Percentiles rank a stretch among this genome's conserved stretches.
Conservation (phyloP, 78 protist species). For the Mantamonas sphyraenae region DNA sequence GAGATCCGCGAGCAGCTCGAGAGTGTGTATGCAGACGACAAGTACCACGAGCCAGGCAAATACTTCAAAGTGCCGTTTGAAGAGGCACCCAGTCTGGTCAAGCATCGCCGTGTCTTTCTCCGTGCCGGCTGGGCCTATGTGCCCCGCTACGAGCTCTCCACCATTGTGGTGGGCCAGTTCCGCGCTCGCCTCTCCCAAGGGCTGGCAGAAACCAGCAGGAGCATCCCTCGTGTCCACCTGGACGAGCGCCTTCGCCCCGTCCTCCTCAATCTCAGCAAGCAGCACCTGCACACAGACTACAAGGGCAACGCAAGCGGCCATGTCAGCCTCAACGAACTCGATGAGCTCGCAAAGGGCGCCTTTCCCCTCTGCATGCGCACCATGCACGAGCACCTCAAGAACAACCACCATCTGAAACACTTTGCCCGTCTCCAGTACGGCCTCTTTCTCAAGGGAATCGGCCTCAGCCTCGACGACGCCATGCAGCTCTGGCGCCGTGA, state of each 20-base stretch:
- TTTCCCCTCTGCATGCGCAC: slow-evolving; percentile 79
- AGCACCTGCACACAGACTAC: not conserved
- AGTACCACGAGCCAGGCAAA: too few relatives aligned
- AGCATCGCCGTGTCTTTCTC: not conserved
- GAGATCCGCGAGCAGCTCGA: too few relatives aligned
- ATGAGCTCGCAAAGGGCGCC: slow-evolving; percentile 31
- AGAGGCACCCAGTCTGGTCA: slow-evolving; percentile 7
- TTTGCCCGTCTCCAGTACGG: slow-evolving; percentile 68
- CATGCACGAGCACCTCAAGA: slow-evolving; percentile 32
- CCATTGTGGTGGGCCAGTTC: slow-evolving; percentile 2
- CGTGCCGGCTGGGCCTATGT: slow-evolving; percentile 12
- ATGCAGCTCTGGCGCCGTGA: slow-evolving; percentile 56
- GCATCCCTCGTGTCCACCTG: slow-evolving; percentile 9
- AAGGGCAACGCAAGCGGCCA: not conserved
- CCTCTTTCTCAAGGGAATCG: slow-evolving; percentile 78
- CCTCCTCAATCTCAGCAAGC: not conserved
- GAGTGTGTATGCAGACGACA: too few relatives aligned
- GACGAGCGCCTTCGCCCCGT: slow-evolving; percentile 16
- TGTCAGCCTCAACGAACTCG: not conserved
- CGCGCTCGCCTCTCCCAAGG: slow-evolving; percentile 3
- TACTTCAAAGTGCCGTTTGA: slow-evolving; percentile 10
- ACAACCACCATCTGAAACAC: slow-evolving; percentile 56
- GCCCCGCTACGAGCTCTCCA: not conserved
- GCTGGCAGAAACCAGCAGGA: not conserved
- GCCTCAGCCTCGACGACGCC: slow-evolving; percentile 71